Evolutionary conservation across 1,139 yeast genomes (phyloP).

Genomic region (Taphrina communis): DNA sequence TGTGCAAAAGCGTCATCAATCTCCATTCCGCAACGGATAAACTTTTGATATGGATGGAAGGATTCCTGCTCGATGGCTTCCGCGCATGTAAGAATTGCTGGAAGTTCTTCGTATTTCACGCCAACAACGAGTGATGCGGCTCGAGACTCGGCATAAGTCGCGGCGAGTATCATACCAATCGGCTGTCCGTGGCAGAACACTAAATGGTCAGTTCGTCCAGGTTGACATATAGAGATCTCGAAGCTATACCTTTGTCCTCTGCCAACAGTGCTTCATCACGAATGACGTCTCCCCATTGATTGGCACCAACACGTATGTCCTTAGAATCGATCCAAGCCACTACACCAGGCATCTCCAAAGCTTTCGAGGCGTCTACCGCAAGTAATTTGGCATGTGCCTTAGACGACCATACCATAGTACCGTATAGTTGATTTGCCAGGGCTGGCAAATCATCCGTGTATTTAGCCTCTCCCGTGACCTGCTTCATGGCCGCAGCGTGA

Average conservation of each 20-base stretch:
- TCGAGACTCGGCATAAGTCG: constrained; percentile 54
- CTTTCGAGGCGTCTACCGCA: constrained; percentile 53
- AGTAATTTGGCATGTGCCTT: constrained; percentile 56
- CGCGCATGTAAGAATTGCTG: constrained; percentile 54
- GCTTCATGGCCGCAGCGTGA: constrained; percentile 56
- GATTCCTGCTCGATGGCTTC: constrained; percentile 55
- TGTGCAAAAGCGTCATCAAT: constrained; percentile 53
- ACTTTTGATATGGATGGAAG: constrained; percentile 52
- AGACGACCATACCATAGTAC: constrained; percentile 56
- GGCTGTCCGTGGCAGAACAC: constrained; percentile 56
- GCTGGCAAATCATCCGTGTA: constrained; percentile 58
- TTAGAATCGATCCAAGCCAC: constrained; percentile 55
- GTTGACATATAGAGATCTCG: too few relatives aligned
- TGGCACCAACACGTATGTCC: constrained; percentile 54
- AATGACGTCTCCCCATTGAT: constrained; percentile 54
- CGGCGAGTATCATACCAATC: constrained; percentile 56
- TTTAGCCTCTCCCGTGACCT: constrained; percentile 57
- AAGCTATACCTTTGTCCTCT: constrained; percentile 50
- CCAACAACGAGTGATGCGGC: constrained; percentile 56
- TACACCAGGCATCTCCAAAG: constrained; percentile 55
- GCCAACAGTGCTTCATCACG: constrained; percentile 57
- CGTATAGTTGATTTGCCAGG: constrained; percentile 54
- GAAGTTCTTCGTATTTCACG: constrained; percentile 55
- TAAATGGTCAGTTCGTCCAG: not conserved
- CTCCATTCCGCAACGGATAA: constrained; percentile 54